Evolutionary conservation across 1,139 yeast species (phyloP), one percentile per base, ranked within the genome.

Genomic region (Suhomyces guaymorum): DNA sequence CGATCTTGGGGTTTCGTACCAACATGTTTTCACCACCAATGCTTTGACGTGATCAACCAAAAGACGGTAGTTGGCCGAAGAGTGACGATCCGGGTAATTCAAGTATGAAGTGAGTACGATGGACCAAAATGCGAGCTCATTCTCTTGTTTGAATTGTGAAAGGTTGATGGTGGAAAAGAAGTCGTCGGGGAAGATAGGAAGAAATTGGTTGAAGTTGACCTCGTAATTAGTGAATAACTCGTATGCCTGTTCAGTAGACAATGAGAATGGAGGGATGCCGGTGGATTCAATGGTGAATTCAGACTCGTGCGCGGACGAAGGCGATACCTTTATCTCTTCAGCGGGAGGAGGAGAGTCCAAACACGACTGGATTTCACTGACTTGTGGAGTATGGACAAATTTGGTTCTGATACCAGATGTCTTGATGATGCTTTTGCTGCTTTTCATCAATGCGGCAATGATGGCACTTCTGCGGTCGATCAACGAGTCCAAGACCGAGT

Each of bases 1-100:
- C 15, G 72, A 66, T 43, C 75, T 57, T 8, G 76, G 76, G 15
- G 75, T 70, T 30, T 61, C 57, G 35, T 65, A 54, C 76, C 75
- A 70, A 49, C 75, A 68, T 37, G 58, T 63, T 31, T 59, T 60
- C 28, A 69, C 75, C 26, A 70, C 73, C 44, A 69, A 55, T 14
- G 59, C 47, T 38, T 66, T 67, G 24, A 70, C 53, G 38, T 69
- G 73, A 15, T 57, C 54, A 2, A 62, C 44, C 28, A 70, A 52
- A 7, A 35, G 41, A 21, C 44, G 32, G 45, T 68, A 68, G 23
- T 46, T 48, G 11, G 41, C 33, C 12, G 55, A 38, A 2, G 50
- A 36, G 14, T 39, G 33, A 2, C 32, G 34, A 24, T 48, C 47
- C 5, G 52, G 46, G 24, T 51, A 43, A 34, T 54, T 56, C 30